Evolutionary conservation across 1,284 basidiomycete genomes (phyloP).

Genomic region (Puccinia coronata): DNA sequence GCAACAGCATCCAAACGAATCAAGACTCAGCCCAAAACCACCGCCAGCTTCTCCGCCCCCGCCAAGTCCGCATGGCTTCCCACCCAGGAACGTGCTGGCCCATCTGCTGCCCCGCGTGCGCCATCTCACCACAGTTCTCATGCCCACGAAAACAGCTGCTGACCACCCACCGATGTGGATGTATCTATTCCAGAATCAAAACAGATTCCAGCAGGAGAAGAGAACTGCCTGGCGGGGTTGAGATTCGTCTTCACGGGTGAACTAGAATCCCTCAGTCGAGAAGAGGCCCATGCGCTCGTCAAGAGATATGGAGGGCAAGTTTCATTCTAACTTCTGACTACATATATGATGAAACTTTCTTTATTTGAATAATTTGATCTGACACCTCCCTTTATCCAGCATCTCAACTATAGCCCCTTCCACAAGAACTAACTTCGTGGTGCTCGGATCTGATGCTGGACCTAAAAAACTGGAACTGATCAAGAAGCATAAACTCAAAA

Average conservation of each 20-base stretch:
- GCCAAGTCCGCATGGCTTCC: conserved; percentile 59
- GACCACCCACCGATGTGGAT: background rate
- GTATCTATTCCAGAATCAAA: conserved; percentile 70
- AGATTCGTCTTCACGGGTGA: conserved; percentile 91
- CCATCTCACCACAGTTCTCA: background rate
- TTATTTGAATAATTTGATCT: background rate
- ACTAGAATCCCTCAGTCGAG: conserved; percentile 78
- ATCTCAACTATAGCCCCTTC: conserved; percentile 85
- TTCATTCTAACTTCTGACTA: background rate
- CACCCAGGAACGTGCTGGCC: conserved; percentile 51
- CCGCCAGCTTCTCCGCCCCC: background rate
- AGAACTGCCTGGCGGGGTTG: conserved; percentile 80
- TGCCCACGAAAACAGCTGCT: background rate
- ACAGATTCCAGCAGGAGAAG: conserved; percentile 72
- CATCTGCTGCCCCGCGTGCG: conserved; percentile 40
- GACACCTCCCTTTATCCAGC: conserved; percentile 62
- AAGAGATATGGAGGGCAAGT: conserved; percentile 88
- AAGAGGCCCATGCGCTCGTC: conserved; percentile 81
- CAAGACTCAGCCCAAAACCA: conserved; percentile 3
- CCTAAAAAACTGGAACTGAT: conserved; percentile 82
- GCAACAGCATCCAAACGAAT: conserved; percentile 20
- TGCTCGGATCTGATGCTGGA: conserved; percentile 85
- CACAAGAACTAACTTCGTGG: conserved; percentile 83
- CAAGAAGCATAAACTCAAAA: conserved; percentile 72
- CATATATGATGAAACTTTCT: background rate